phyloP scores from a whole-genome alignment of 164 flowering plant genomes.

The Vitis amurensis region DNA sequence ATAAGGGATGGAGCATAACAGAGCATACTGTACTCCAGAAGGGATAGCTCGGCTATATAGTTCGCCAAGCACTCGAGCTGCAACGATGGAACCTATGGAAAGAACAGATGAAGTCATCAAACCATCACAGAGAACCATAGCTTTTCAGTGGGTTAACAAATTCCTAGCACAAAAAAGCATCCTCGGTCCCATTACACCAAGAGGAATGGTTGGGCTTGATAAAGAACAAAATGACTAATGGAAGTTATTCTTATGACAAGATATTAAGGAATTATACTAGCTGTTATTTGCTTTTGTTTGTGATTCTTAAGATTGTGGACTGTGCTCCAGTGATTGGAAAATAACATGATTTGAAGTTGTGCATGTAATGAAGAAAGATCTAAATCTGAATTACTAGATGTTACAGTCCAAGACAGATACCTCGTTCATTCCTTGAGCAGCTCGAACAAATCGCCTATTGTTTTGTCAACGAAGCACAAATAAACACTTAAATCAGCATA shows the following conservation, averaged over 20 bases:
- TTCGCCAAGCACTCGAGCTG: slow-evolving; percentile 82
- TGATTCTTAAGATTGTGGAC: too few species aligned
- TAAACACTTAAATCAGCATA: slow-evolving; percentile 8
- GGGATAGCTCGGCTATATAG: slow-evolving; percentile 88
- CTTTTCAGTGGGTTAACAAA: not conserved
- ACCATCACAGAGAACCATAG: not conserved
- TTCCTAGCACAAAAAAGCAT: too few species aligned
- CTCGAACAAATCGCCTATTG: slow-evolving; percentile 82
- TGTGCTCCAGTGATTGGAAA: too few species aligned
- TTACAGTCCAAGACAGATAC: slow-evolving; percentile 26
- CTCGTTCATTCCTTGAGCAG: slow-evolving; percentile 75
- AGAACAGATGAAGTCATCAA: not conserved
- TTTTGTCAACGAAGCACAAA: slow-evolving; percentile 4
- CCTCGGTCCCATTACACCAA: too few species aligned
- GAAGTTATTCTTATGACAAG: too few species aligned
- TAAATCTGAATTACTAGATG: too few species aligned
- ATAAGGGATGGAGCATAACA: slow-evolving; percentile 73
- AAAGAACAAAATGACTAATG: too few species aligned
- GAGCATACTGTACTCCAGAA: slow-evolving; percentile 84
- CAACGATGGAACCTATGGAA: slow-evolving; percentile 55
- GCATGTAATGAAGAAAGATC: not conserved
- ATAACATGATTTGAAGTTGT: too few species aligned
- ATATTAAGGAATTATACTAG: too few species aligned
- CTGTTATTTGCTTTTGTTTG: too few species aligned
- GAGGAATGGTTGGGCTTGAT: too few species aligned